Percentiles rank a stretch among this genome's conserved stretches.
These are phyloP conservation scores for Trichocladium uniseriatum DNA, from an alignment of 495 filamentous ascomycete species.

Conservation along the genomic window DNA sequence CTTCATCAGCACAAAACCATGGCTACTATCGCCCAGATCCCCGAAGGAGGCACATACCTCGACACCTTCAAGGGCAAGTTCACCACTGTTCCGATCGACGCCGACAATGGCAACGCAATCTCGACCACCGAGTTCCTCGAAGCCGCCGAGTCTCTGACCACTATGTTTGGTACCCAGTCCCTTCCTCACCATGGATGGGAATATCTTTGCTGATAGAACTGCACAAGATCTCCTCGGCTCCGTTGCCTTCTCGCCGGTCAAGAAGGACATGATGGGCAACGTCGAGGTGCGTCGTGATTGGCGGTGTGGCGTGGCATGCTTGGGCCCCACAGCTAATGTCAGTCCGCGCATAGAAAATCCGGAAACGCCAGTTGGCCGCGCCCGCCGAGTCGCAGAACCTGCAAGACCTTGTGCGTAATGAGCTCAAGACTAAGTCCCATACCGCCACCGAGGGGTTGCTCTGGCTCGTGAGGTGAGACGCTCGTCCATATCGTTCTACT, in stretches of 20 bases:
- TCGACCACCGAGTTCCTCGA: conserved; percentile 83
- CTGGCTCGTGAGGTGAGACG: conserved; percentile 75
- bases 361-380: conserved; percentile 67
- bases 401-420: conserved; percentile 74
- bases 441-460: conserved; percentile 78
- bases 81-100: conserved; percentile 65
- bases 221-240: conserved; percentile 67
- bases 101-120: conserved; percentile 64
- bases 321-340: conserved; percentile 1
- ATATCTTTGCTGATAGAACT: not conserved
- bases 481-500: not conserved
- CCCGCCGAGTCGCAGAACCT: conserved; percentile 68
- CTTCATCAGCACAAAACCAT: conserved; percentile 19
- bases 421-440: conserved; percentile 80
- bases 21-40: conserved; percentile 35
- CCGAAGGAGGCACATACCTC: conserved; percentile 69
- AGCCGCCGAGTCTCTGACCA: conserved; percentile 74
- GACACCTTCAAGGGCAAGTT: conserved; percentile 76
- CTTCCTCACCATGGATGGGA: not conserved
- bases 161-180: conserved; percentile 64
- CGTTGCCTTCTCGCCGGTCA: conserved; percentile 74
- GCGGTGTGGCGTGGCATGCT: not conserved
- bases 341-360: conserved; percentile 62
- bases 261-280: conserved; percentile 84
- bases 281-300: conserved; percentile 56